These are phyloP conservation scores for Lodderomyces pseudojiufengensis DNA, from an alignment of 1,139 yeast species.

Conservation along the genomic window DNA sequence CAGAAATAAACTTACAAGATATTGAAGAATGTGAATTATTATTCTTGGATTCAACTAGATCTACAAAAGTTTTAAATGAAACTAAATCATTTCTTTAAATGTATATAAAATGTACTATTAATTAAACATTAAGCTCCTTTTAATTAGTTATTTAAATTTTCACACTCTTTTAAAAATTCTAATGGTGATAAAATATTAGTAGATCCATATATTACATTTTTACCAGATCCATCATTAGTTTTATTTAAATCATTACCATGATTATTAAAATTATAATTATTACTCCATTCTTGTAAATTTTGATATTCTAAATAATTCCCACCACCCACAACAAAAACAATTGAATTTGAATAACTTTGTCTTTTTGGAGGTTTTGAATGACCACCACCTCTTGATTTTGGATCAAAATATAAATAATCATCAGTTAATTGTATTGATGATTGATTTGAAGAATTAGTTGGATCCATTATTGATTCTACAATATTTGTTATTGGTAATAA, in stretches of 20 bases:
- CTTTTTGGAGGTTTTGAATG: conserved; percentile 87
- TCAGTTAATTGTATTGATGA: conserved; percentile 71
- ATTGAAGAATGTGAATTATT: conserved; percentile 82
- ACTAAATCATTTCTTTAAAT: conserved; percentile 44
- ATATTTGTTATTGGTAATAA: conserved; percentile 86
- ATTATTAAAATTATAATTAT: conserved; percentile 26
- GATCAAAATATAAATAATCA: conserved; percentile 87
- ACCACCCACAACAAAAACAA: conserved; percentile 94
- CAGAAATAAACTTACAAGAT: conserved; percentile 66
- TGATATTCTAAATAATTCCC: conserved; percentile 94
- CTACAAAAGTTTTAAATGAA: conserved; percentile 70
- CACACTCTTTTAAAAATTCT: conserved; percentile 70
- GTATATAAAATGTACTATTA: conserved; percentile 31
- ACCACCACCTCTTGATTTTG: conserved; percentile 89
- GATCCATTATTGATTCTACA: conserved; percentile 90
- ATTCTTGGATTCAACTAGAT: conserved; percentile 86
- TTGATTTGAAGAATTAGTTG: conserved; percentile 57
- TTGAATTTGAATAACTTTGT: conserved; percentile 72
- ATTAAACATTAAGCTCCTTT: too few relatives aligned
- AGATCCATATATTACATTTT: conserved; percentile 75
- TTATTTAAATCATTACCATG: neutral
- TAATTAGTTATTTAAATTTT: conserved; percentile 3
- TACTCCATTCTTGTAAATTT: conserved; percentile 82
- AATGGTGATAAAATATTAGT: conserved; percentile 76
- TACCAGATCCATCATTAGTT: conserved; percentile 17